These are phyloP conservation scores for Spiraea crenata DNA, from an alignment of 331 rosid genomes.

Conservation along the genomic window DNA sequence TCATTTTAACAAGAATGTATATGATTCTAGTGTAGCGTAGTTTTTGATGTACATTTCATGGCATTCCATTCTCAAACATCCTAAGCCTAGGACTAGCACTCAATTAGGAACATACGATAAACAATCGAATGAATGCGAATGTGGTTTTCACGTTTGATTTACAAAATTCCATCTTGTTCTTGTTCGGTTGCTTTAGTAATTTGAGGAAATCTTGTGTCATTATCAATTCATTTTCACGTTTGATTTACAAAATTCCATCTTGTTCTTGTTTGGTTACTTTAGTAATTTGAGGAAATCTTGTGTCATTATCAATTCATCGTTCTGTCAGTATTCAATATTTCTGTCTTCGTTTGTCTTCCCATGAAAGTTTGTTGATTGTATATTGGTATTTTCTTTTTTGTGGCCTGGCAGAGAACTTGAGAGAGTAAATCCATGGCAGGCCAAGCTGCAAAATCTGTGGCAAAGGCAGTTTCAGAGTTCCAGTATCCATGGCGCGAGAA, in stretches of 20 bases:
- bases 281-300: too few species aligned
- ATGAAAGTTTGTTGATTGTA: neutral
- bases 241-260: neutral
- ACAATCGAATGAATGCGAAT: neutral
- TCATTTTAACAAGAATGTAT: too few species aligned
- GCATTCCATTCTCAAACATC: neutral
- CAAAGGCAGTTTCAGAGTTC: slow-evolving; percentile 52
- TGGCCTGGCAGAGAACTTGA: slow-evolving; percentile 18
- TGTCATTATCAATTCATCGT: too few species aligned
- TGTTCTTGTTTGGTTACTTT: neutral
- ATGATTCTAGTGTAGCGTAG: too few species aligned
- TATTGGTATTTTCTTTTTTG: neutral
- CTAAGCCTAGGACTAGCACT: neutral
- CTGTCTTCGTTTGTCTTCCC: neutral
- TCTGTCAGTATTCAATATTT: neutral
- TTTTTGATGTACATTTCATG: too few species aligned
- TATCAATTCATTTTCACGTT: neutral
- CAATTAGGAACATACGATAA: neutral
- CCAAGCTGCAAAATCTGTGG: slow-evolving; percentile 50
- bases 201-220: too few species aligned
- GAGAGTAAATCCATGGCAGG: slow-evolving; percentile 46
- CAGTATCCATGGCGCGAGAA: slow-evolving; percentile 92
- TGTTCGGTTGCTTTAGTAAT: neutral
- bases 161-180: neutral
- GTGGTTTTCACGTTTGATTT: neutral